These are phyloP conservation scores for Capsicum rhomboideum DNA, from an alignment of 257 asterid species.

Conservation along the genomic window DNA sequence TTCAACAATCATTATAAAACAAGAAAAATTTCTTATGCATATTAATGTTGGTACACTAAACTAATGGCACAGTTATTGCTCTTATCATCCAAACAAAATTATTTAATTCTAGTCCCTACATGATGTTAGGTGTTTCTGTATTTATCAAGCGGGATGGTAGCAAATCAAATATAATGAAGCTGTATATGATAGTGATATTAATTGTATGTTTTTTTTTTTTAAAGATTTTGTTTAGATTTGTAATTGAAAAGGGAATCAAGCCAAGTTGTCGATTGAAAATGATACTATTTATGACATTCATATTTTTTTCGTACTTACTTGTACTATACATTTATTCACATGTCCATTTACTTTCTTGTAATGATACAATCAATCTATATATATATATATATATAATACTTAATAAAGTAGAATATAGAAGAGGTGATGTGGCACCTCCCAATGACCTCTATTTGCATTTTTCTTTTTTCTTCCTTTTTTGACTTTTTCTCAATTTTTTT, in stretches of 20 bases:
- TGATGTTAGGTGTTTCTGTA: background rate
- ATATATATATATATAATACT: no score
- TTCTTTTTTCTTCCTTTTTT: no score
- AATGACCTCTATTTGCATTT: no score
- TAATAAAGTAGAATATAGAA: no score
- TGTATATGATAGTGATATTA: background rate
- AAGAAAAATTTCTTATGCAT: background rate
- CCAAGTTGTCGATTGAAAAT: background rate
- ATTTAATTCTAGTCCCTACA: background rate
- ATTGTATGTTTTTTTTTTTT: background rate
- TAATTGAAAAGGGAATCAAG: background rate
- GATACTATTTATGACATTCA: background rate
- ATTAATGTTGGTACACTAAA: background rate
- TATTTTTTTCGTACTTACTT: no score
- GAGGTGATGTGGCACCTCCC: no score
- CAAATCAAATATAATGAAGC: background rate
- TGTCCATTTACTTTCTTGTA: no score
- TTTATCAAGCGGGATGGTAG: background rate
- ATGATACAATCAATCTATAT: no score
- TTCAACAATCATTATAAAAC: background rate
- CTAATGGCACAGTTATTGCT: background rate
- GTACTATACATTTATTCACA: no score
- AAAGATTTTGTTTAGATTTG: background rate
- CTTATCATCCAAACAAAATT: background rate
- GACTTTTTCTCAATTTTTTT: no score